Evolutionary conservation across 371 early-diverging fungal species (phyloP).

Genomic region (Mucor mucedo): DNA sequence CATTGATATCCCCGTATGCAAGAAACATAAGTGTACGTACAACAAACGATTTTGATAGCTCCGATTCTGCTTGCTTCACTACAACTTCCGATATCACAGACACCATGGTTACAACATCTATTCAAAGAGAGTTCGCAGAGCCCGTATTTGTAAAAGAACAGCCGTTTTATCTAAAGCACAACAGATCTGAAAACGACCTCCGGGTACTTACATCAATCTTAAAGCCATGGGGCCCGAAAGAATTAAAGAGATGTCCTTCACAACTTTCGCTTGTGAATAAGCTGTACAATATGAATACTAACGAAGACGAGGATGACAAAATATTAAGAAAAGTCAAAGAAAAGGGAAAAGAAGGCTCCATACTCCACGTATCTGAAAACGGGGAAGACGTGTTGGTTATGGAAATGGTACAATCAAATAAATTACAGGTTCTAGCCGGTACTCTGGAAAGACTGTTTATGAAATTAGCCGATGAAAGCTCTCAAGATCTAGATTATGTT

Average conservation of each 20-base stretch:
- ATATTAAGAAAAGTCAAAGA: slow-evolving; percentile 18
- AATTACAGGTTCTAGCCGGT: slow-evolving; percentile 67
- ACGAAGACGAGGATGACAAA: slow-evolving; percentile 12
- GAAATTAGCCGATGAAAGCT: slow-evolving; percentile 68
- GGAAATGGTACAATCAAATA: slow-evolving; percentile 50
- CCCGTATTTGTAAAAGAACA: slow-evolving; percentile 38
- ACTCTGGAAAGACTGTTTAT: slow-evolving; percentile 64
- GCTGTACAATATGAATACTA: background rate
- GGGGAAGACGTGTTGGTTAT: slow-evolving; percentile 60
- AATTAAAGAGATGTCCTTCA: slow-evolving; percentile 3
- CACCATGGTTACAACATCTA: slow-evolving; percentile 17
- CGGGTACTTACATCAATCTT: slow-evolving; percentile 25
- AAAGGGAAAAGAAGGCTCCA: slow-evolving; percentile 25
- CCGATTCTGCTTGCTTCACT: slow-evolving; percentile 22
- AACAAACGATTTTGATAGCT: background rate
- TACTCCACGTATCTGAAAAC: slow-evolving; percentile 56
- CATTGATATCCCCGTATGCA: slow-evolving; percentile 27
- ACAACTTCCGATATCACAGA: slow-evolving; percentile 2
- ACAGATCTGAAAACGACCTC: slow-evolving; percentile 48
- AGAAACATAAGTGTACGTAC: slow-evolving; percentile 23
- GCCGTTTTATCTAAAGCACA: slow-evolving; percentile 22
- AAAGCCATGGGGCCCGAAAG: slow-evolving; percentile 13
- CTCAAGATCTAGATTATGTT: slow-evolving; percentile 69
- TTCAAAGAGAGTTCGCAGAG: slow-evolving; percentile 41
- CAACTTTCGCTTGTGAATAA: background rate